Evolutionary conservation across 2,329 filamentous ascomycete species (phyloP).

Genomic region (Trichoderma gracile): DNA sequence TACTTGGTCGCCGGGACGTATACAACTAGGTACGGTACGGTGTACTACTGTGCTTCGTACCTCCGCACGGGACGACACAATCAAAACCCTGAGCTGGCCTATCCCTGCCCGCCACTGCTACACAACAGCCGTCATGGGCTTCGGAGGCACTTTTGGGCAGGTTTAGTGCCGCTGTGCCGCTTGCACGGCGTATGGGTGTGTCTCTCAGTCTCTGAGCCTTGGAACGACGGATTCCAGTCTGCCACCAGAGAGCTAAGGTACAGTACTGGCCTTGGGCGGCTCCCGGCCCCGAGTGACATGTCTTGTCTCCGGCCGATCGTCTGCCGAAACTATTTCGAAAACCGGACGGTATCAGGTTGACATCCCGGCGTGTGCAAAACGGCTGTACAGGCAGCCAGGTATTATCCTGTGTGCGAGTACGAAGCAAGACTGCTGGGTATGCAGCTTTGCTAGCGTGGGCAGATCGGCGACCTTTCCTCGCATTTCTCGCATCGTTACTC

Average conservation of each 20-base stretch:
- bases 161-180: slow-evolving; percentile 3
- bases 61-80: background rate
- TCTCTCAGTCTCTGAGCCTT: slow-evolving; percentile 7
- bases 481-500: slow-evolving; percentile 3
- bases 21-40: no score
- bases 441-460: background rate
- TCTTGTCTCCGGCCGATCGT: slow-evolving; percentile 22
- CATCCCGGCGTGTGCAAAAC: slow-evolving; percentile 5
- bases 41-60: background rate
- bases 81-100: background rate
- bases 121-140: slow-evolving; percentile 20
- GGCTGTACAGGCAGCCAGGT: background rate
- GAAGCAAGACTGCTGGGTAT: background rate
- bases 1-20: background rate
- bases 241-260: background rate
- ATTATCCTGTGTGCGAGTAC: background rate
- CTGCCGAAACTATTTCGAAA: slow-evolving; percentile 22
- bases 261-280: background rate
- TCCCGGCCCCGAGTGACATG: slow-evolving; percentile 19
- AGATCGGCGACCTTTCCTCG: slow-evolving; percentile 6
- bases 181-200: background rate
- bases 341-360: background rate
- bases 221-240: background rate
- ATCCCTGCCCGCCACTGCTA: slow-evolving; percentile 16
- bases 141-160: slow-evolving; percentile 24